Percentiles rank a stretch among this genome's conserved stretches.
Evolutionary conservation across 192 early-diverging fungal species (phyloP).

Genomic region (Coemansia sp.): DNA sequence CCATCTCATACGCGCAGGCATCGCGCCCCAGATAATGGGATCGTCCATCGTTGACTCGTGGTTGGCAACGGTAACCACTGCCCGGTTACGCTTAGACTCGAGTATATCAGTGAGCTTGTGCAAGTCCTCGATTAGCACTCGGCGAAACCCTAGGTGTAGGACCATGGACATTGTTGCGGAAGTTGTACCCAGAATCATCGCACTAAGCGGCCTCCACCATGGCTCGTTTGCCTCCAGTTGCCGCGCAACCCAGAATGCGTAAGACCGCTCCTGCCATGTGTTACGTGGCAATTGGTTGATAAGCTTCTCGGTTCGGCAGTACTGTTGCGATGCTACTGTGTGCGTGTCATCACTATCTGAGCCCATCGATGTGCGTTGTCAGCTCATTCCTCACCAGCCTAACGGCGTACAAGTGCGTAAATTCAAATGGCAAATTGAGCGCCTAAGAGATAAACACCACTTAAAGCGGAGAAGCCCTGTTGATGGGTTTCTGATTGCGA

Average conservation of each 20-base stretch:
- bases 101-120: conserved; percentile 61
- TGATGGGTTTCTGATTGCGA: no score
- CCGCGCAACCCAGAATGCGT: conserved; percentile 40
- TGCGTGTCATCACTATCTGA: no score
- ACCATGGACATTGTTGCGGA: conserved; percentile 26
- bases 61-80: conserved; percentile 74
- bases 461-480: no score
- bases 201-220: conserved; percentile 49
- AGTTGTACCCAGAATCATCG: conserved; percentile 26
- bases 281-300: conserved; percentile 26
- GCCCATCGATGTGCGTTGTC: no score
- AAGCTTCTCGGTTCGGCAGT: conserved; percentile 16
- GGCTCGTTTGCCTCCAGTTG: conserved; percentile 23
- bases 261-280: conserved; percentile 43
- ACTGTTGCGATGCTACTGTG: no score
- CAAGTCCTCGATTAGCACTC: conserved; percentile 54
- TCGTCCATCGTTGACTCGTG: conserved; percentile 74
- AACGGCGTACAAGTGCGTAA: no score
- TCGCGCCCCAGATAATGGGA: conserved; percentile 71
- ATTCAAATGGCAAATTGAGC: no score
- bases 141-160: conserved; percentile 31
- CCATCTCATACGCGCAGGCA: conserved; percentile 60
- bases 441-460: no score
- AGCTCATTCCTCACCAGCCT: no score
- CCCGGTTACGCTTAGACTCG: conserved; percentile 56